Percentiles rank a stretch among this genome's conserved stretches.
phyloP scores from a whole-genome alignment of 805 yeast species.

The Pachysolen tannophilus region DNA sequence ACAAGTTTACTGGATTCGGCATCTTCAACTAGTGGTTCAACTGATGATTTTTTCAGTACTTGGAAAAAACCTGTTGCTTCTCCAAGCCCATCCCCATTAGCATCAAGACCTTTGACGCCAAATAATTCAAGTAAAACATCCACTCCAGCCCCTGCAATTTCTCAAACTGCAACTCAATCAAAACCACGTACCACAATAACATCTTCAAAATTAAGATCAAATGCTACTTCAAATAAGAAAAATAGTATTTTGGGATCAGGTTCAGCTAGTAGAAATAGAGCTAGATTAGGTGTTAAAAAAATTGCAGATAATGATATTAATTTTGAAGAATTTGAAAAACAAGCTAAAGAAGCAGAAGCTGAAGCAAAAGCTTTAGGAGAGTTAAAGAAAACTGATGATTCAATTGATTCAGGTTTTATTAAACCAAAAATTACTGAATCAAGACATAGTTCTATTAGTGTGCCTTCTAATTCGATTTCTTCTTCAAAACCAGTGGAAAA shows the following conservation, averaged over 20 bases:
- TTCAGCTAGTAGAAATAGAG: slow-evolving; percentile 47
- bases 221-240: slow-evolving; percentile 18
- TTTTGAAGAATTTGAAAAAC: slow-evolving; percentile 58
- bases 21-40: slow-evolving; percentile 28
- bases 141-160: slow-evolving; percentile 20
- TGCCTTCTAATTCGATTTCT: slow-evolving; percentile 14
- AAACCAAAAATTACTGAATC: slow-evolving; percentile 8
- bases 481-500: slow-evolving; percentile 27
- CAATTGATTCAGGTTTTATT: slow-evolving; percentile 1
- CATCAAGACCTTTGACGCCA: slow-evolving; percentile 38
- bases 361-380: slow-evolving; percentile 46
- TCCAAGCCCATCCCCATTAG: slow-evolving; percentile 38
- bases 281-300: slow-evolving; percentile 54
- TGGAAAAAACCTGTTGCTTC: slow-evolving; percentile 78
- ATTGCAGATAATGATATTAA: slow-evolving; percentile 41
- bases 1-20: slow-evolving; percentile 9
- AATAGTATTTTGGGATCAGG: slow-evolving; percentile 28
- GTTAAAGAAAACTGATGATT: slow-evolving; percentile 6
- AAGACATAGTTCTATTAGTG: slow-evolving; percentile 10
- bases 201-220: slow-evolving; percentile 17
- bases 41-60: slow-evolving; percentile 84
- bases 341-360: slow-evolving; percentile 78
- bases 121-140: slow-evolving; percentile 16
- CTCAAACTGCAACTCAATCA: slow-evolving; percentile 18
- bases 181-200: slow-evolving; percentile 22